Conservation (phyloP, 805 yeast species). For the Pichia scutulata region DNA sequence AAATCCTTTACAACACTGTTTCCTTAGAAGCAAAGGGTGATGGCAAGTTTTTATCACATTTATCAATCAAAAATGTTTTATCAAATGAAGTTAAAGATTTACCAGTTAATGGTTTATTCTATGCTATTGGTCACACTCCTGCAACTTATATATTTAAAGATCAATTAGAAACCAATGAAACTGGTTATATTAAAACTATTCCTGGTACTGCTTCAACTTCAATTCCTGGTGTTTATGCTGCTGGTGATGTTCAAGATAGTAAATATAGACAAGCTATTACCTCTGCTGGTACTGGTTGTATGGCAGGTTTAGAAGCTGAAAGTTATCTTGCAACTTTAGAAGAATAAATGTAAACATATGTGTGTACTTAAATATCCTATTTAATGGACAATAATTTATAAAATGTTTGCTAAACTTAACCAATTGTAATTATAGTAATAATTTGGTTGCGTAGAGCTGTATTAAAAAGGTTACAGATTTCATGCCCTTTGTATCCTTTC, state of each 20-base stretch:
- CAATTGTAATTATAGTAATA: too few relatives aligned
- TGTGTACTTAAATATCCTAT: background rate
- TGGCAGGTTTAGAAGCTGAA: constrained; percentile 97
- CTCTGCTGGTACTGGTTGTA: constrained; percentile 99
- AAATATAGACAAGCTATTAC: constrained; percentile 98
- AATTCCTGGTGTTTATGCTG: constrained; percentile 89
- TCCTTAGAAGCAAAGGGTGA: constrained; percentile 89
- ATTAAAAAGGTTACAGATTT: too few relatives aligned
- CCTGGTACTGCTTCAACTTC: constrained; percentile 89
- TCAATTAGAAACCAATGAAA: constrained; percentile 77
- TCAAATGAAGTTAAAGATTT: constrained; percentile 64
- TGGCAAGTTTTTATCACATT: constrained; percentile 67
- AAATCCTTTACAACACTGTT: constrained; percentile 80
- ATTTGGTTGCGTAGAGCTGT: background rate
- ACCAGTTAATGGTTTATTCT: constrained; percentile 85
- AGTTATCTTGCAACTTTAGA: constrained; percentile 57
- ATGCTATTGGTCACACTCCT: constrained; percentile 96
- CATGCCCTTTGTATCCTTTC: too few relatives aligned
- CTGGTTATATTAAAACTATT: constrained; percentile 80
- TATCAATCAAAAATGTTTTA: constrained; percentile 62
- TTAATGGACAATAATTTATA: background rate
- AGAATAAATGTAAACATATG: constrained; percentile 2
- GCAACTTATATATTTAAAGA: constrained; percentile 77
- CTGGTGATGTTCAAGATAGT: constrained; percentile 98
- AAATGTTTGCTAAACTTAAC: background rate